Evolutionary conservation across 1,139 yeast genomes (phyloP), one percentile per base, ranked within the genome.

Genomic region (Hyphopichia fennica): DNA sequence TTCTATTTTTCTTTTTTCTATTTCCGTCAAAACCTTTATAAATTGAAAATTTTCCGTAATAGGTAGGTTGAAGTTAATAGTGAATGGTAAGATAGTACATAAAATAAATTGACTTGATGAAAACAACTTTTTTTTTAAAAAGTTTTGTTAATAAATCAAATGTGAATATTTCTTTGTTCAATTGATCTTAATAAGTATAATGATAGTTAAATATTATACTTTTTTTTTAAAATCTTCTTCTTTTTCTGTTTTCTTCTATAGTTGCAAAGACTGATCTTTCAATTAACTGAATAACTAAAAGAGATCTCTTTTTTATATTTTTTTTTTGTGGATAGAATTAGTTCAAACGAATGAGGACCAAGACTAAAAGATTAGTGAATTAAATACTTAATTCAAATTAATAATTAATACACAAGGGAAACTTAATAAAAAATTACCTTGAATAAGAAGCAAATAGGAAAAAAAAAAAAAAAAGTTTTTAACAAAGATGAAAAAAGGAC

Each of bases 211-310:
- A 35, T 35, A 35, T 35, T 35, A 35, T 33, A 33, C 3, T 19
- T 33, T 25, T 8, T 8, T 8, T 9, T 8, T 9, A 25, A 9
- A 8, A 25, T 25, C 11, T 7, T 8, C 11, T 25, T 25, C 28
- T 25, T 10, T 11, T 25, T 25, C 11, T 22, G 6, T 22, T 7
- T 7, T 7, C 6, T n/a, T 25, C 28, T 25, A 9, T 25, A 9
- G 28, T 25, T 25, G 28, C 13, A 25, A 11, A n/a, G n/a, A n/a
- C n/a, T n/a, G 13, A 25, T 4, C 37, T 25, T 35, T 35, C 37
- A 35, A 35, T 35, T 35, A 35, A 35, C 37, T 25, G 10, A 35
- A 35, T 35, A 35, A 35, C 22, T 35, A 35, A 35, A 35, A 25
- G 37, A 11, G 9, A 20, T 20, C 5, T 20, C 23, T 25, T 25